phyloP scores from a whole-genome alignment of 495 filamentous ascomycete genomes.

The Apiosordaria backusii region DNA sequence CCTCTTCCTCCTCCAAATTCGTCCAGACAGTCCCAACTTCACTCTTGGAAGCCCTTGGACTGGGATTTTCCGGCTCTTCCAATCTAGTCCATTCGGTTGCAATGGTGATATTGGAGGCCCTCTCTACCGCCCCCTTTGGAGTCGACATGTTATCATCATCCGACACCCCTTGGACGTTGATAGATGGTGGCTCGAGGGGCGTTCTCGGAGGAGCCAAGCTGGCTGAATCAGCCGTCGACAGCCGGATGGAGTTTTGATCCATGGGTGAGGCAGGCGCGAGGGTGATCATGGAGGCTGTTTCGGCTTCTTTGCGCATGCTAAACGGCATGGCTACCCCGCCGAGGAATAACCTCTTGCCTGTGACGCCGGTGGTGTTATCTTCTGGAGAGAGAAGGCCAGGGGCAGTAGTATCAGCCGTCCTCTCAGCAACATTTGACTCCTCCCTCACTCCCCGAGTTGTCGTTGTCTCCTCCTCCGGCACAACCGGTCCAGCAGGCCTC shows the following conservation, averaged over 20 bases:
- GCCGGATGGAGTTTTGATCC: conserved; percentile 20
- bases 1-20: no score
- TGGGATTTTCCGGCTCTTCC: background rate
- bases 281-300: conserved; percentile 55
- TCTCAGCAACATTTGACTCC: background rate
- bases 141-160: background rate
- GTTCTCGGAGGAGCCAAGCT: background rate
- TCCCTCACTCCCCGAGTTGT: background rate
- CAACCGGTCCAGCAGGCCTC: conserved; percentile 13
- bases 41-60: background rate
- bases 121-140: background rate
- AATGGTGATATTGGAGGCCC: background rate
- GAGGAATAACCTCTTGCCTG: conserved; percentile 46
- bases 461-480: conserved; percentile 20
- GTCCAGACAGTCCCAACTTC: background rate
- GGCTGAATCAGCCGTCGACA: conserved; percentile 6
- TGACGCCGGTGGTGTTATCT: conserved; percentile 30
- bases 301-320: conserved; percentile 43
- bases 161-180: background rate
- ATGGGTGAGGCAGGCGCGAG: conserved; percentile 32
- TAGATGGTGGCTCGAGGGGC: background rate
- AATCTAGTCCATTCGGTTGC: background rate
- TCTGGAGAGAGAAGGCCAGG: conserved; percentile 17
- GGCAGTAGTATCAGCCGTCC: background rate
- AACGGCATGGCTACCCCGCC: conserved; percentile 53